phyloP scores from a whole-genome alignment of 345 rosid species.

The Citrus mangshanensis region DNA sequence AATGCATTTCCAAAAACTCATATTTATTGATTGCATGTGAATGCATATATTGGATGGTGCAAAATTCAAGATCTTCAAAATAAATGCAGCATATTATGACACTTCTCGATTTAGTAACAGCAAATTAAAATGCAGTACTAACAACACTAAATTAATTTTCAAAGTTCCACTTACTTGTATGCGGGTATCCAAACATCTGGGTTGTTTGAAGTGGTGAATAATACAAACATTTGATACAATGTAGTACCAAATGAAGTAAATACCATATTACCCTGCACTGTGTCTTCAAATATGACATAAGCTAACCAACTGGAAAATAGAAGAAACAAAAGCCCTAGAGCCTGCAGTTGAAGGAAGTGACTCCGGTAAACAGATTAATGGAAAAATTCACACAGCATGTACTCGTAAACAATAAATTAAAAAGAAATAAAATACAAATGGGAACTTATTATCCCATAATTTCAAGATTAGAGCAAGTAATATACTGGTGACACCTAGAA shows the following conservation, averaged over 20 bases:
- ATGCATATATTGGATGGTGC: background rate
- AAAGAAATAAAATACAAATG: conserved; percentile 5
- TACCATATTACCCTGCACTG: conserved; percentile 63
- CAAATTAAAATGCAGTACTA: background rate
- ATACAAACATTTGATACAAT: conserved; percentile 81
- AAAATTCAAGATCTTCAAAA: background rate
- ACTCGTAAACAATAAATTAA: background rate
- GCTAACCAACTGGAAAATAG: conserved; percentile 93
- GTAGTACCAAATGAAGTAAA: conserved; percentile 81
- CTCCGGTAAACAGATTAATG: conserved; percentile 4
- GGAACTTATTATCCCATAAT: background rate
- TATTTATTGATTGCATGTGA: background rate
- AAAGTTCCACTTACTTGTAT: conserved; percentile 69
- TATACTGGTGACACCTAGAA: background rate
- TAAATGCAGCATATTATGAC: background rate
- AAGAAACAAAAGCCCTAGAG: conserved; percentile 80
- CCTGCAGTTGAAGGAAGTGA: conserved; percentile 54
- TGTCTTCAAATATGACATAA: conserved; percentile 94
- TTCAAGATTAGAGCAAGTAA: background rate
- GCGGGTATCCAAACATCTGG: conserved; percentile 99
- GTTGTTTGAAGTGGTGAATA: conserved; percentile 95
- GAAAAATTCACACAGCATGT: conserved; percentile 5
- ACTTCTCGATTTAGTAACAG: background rate
- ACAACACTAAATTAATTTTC: conserved; percentile 1
- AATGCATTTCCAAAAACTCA: background rate